phyloP scores from a whole-genome alignment of 257 asterid genomes.

The Ehretia macrophylla region DNA sequence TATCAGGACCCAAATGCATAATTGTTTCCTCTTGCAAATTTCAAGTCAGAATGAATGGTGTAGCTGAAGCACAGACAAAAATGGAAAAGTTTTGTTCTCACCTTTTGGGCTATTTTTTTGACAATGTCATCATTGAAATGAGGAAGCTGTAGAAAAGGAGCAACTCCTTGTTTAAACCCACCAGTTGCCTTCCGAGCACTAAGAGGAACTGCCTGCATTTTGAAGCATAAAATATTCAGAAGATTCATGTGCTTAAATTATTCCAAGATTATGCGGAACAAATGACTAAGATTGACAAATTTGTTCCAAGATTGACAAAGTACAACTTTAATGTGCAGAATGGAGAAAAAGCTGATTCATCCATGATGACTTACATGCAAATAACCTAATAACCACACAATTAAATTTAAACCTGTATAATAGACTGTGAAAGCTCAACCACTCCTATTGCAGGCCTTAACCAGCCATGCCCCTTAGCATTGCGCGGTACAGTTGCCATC shows the following conservation, averaged over 20 bases:
- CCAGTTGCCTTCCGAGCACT: slow-evolving; percentile 75
- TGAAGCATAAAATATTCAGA: slow-evolving; percentile 8
- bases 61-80: not conserved
- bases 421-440: slow-evolving; percentile 82
- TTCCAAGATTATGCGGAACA: not conserved
- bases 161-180: slow-evolving; percentile 59
- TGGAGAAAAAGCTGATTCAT: not conserved
- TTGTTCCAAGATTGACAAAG: too few species aligned
- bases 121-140: slow-evolving; percentile 69
- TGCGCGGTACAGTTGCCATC: slow-evolving; percentile 86
- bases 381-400: slow-evolving; percentile 1
- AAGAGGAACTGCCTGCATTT: slow-evolving; percentile 80
- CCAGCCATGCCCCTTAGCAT: slow-evolving; percentile 86
- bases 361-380: not conserved
- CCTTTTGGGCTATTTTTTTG: slow-evolving; percentile 68
- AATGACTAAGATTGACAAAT: too few species aligned
- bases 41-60: not conserved
- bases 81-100: slow-evolving; percentile 10
- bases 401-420: slow-evolving; percentile 60
- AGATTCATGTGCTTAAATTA: slow-evolving; percentile 3
- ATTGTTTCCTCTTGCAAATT: not conserved
- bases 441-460: slow-evolving; percentile 82
- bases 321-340: too few species aligned
- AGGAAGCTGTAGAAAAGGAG: slow-evolving; percentile 91
- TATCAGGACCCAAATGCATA: not conserved